phyloP scores from a whole-genome alignment of 2,329 filamentous ascomycete genomes.

The Westerdykella ornata region DNA sequence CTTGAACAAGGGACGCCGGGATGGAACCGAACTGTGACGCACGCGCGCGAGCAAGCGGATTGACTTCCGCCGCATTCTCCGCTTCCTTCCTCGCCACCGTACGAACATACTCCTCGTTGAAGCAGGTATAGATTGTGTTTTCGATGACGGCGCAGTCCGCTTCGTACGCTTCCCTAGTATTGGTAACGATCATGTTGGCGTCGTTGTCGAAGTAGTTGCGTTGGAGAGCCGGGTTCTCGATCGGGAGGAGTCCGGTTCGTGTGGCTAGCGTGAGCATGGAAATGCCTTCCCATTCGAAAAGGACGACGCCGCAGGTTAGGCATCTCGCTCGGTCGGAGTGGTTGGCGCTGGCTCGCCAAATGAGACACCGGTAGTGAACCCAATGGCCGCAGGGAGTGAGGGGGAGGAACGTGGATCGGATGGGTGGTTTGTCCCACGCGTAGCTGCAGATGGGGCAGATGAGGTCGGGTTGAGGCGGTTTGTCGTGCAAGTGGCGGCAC shows the following conservation, averaged over 20 bases:
- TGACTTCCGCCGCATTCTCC: no score
- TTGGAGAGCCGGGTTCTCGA: background rate
- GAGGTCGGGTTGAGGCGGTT: slow-evolving; percentile 3
- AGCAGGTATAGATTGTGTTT: slow-evolving; percentile 2
- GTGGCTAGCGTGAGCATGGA: slow-evolving; percentile 14
- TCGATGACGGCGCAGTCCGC: slow-evolving; percentile 14
- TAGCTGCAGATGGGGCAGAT: slow-evolving; percentile 10
- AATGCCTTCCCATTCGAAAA: slow-evolving; percentile 21
- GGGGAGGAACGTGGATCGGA: slow-evolving; percentile 12
- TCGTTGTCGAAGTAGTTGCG: background rate
- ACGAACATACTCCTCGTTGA: slow-evolving; percentile 1
- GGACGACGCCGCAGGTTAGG: slow-evolving; percentile 8
- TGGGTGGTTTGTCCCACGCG: background rate
- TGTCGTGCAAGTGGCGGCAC: slow-evolving; percentile 4
- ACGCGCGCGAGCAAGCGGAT: no score
- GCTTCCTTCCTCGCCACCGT: no score
- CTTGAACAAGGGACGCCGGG: no score
- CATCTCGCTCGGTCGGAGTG: slow-evolving; percentile 8
- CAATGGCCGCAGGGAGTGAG: slow-evolving; percentile 20
- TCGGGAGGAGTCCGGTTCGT: slow-evolving; percentile 12
- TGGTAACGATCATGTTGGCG: background rate
- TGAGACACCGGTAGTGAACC: slow-evolving; percentile 23
- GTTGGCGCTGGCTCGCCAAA: slow-evolving; percentile 2
- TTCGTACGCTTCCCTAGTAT: slow-evolving; percentile 5
- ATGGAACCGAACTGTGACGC: no score